Evolutionary conservation across 306 rosid species (phyloP).

Genomic region (Senna tora): DNA sequence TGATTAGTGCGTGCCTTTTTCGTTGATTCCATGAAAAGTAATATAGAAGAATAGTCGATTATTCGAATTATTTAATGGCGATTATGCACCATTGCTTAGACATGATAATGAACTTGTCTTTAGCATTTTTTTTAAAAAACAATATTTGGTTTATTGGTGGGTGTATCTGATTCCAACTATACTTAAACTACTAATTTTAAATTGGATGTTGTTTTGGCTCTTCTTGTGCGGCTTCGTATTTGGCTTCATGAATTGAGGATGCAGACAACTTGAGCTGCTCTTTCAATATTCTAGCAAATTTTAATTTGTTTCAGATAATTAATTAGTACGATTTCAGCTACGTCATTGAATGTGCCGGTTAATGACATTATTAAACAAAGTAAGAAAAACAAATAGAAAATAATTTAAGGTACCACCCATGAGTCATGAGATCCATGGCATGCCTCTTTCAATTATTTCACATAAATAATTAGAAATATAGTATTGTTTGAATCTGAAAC

Average conservation of each 20-base stretch:
- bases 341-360: not conserved
- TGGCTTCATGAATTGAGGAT: too few relatives aligned
- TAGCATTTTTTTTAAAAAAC: constrained; percentile 26
- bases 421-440: constrained; percentile 42
- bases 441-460: constrained; percentile 42
- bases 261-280: not conserved
- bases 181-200: not conserved
- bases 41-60: constrained; percentile 32
- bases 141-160: too few relatives aligned
- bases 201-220: too few relatives aligned
- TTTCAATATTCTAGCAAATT: not conserved
- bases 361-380: not conserved
- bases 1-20: constrained; percentile 34
- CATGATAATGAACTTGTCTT: constrained; percentile 38
- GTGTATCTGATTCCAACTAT: constrained; percentile 50
- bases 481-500: constrained; percentile 37
- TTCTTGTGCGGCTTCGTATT: too few relatives aligned
- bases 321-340: not conserved
- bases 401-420: not conserved
- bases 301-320: not conserved
- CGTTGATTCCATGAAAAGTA: constrained; percentile 39
- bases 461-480: constrained; percentile 33
- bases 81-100: constrained; percentile 17
- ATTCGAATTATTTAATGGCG: constrained; percentile 26
- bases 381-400: not conserved